These are phyloP conservation scores for Trametes sp. DNA, from an alignment of 1,284 basidiomycete genomes.

Conservation along the genomic window DNA sequence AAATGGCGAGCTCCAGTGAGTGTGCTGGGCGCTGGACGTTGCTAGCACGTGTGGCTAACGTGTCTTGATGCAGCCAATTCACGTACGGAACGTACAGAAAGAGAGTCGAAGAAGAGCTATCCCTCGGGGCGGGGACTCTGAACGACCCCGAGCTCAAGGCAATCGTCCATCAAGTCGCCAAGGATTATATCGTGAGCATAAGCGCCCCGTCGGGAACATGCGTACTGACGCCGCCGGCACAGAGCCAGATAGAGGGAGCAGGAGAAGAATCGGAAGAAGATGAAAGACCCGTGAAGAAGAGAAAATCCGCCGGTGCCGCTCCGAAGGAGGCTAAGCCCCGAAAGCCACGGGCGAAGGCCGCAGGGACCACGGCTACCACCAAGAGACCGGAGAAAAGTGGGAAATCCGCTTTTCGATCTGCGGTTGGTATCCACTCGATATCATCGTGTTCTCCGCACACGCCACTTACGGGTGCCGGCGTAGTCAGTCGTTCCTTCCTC, in stretches of 20 bases:
- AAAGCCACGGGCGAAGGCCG: conserved; percentile 15
- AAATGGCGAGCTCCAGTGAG: conserved; percentile 21
- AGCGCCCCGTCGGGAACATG: neutral
- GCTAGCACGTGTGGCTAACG: neutral
- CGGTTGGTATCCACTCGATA: conserved; percentile 23
- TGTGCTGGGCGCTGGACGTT: neutral
- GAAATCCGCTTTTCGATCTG: conserved; percentile 27
- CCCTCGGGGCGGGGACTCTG: conserved; percentile 50
- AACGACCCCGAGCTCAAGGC: conserved; percentile 52
- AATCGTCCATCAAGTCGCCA: conserved; percentile 51
- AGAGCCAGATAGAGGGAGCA: conserved; percentile 16
- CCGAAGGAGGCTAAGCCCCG: conserved; percentile 11
- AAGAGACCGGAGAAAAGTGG: conserved; percentile 22
- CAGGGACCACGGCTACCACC: conserved; percentile 3
- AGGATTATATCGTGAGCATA: conserved; percentile 49
- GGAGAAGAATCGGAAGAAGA: conserved; percentile 21
- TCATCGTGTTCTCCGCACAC: neutral
- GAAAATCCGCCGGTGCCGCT: conserved; percentile 10
- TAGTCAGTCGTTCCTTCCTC: conserved; percentile 38
- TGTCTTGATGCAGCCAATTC: conserved; percentile 44
- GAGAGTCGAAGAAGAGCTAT: conserved; percentile 51
- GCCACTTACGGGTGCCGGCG: neutral
- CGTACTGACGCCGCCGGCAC: neutral
- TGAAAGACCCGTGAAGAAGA: conserved; percentile 24
- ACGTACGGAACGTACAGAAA: conserved; percentile 58